Evolutionary conservation across 2,329 filamentous ascomycete genomes (phyloP), one percentile per base, ranked within the genome.

Genomic region (Cytospora paraplurivora): DNA sequence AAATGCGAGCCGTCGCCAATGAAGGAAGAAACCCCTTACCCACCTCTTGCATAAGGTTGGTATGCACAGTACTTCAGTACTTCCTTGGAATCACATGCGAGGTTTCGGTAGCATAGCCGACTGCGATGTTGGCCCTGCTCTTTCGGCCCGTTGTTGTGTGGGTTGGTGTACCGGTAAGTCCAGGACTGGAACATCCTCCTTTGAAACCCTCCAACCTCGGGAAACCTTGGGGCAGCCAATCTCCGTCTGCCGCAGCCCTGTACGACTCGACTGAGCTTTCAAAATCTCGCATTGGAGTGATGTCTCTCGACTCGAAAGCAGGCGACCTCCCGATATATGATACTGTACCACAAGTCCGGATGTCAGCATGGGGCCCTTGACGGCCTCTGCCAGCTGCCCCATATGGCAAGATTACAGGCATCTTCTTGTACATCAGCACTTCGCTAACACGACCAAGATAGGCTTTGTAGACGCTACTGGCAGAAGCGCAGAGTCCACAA

Each of bases 1-100:
- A 21, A 2, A 77, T 77, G 0, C 77, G 79, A 66, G 77, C 78
- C 10, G 77, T 73, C 38, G 55, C 59, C 59, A 61, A 61, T 34
- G 33, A 61, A 55, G 33, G n/a, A 50, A 4, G 37, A 7, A 17
- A 55, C 59, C 59, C 51, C 59, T 55, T 61, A 50, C 59, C 59
- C 59, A 55, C 32, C 41, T 41, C 51, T 55, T 55, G 54, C 59
- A 55, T 50, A 49, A 33, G 51, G 51, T 21, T 47, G n/a, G 12
- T 13, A 37, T 37, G 35, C 35, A 37, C 35, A 37, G 8, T 21
- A 21, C 44, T 21, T 8, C 10, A 21, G 8, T 21, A 21, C 44
- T 21, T 8, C 10, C 11, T 21, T 19, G 44, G 21, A 47, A 47
- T 47, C 44, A 47, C n/a, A 47, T n/a, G 44, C 44, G 44, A 47